Evolutionary conservation across 2,329 filamentous ascomycete genomes (phyloP), one percentile per base, ranked within the genome.

Genomic region (Oidium heveae): DNA sequence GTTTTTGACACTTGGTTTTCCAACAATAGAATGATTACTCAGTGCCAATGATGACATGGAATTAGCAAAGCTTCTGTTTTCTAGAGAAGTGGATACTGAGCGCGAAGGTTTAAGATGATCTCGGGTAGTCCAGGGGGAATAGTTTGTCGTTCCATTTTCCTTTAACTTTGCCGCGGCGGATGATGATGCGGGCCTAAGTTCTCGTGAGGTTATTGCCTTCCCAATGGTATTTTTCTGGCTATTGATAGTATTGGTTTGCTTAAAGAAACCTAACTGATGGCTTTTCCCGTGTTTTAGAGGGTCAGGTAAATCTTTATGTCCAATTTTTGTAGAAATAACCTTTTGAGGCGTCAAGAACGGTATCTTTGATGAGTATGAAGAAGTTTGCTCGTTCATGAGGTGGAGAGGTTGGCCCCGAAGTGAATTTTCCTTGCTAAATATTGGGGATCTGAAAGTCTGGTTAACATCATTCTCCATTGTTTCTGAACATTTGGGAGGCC

Each of bases 1-100:
- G 63, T 91, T 84, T 68, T 82, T 86, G 60, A 91, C 83, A 57
- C 82, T 88, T n/a, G 79, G 72, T 53, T 63, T 59, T 20, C 57
- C 56, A 33, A 58, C 44, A 24, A 58, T 60, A 1, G 58, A 41
- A 22, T 57, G 56, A 33, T 59, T 61, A 54, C 63, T 64, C 32
- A 60, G 53, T 10, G 56, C 58, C 6, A 61, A 56, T 16, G 59
- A 49, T 3, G 62, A 59, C 37, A 61, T 66, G 15, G 59, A 54
- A 50, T 53, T 59, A 28, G 24, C 24, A 28, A 28, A 28, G 49
- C 53, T 56, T 12, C 61, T 56, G 22, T 55, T 54, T 39, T 65
- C 73, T 53, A 74, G 63, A 41, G 77, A 75, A 60, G 71, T 75
- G 46, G 77, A 80, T 54, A 70, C 72, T 28, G 77, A 77, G 56